Percentiles rank a stretch among this genome's conserved stretches.
These are phyloP conservation scores for Bertia moriformis DNA, from an alignment of 2,329 filamentous ascomycete species.

Conservation along the genomic window DNA sequence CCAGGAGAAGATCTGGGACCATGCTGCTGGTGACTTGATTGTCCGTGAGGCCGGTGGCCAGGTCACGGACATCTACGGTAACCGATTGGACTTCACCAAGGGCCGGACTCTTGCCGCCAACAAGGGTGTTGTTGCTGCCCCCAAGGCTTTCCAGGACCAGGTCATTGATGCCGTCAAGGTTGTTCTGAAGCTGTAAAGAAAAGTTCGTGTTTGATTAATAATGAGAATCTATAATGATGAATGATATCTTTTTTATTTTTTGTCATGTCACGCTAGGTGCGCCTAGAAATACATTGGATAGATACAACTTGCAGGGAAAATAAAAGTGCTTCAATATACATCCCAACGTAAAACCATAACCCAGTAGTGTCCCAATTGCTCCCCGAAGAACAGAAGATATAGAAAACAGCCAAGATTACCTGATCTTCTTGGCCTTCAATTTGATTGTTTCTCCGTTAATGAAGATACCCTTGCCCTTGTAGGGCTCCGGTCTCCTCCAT, in stretches of 20 bases:
- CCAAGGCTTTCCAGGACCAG: conserved; percentile 56
- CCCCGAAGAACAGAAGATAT: not conserved
- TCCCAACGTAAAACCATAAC: no score
- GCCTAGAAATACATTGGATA: not conserved
- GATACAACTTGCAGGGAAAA: not conserved
- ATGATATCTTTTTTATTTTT: not conserved
- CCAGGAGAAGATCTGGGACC: conserved; percentile 99
- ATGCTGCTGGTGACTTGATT: conserved; percentile 86
- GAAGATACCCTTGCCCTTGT: conserved; percentile 59
- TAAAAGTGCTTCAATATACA: not conserved
- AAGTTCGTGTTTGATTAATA: not conserved
- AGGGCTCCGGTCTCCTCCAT: conserved; percentile 51
- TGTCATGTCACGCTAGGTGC: not conserved
- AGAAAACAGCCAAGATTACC: conserved; percentile 14
- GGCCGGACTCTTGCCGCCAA: conserved; percentile 79
- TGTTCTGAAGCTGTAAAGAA: conserved; percentile 41
- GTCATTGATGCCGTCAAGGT: conserved; percentile 73
- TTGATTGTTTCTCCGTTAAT: conserved; percentile 54
- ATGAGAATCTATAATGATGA: not conserved
- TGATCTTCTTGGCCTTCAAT: conserved; percentile 50
- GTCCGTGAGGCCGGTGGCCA: conserved; percentile 85
- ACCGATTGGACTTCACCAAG: conserved; percentile 69
- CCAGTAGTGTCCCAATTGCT: no score
- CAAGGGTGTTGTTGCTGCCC: conserved; percentile 85
- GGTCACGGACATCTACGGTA: conserved; percentile 80